Evolutionary conservation across 2,329 filamentous ascomycete species (phyloP).

Genomic region (Xylariomycetidae sp.): DNA sequence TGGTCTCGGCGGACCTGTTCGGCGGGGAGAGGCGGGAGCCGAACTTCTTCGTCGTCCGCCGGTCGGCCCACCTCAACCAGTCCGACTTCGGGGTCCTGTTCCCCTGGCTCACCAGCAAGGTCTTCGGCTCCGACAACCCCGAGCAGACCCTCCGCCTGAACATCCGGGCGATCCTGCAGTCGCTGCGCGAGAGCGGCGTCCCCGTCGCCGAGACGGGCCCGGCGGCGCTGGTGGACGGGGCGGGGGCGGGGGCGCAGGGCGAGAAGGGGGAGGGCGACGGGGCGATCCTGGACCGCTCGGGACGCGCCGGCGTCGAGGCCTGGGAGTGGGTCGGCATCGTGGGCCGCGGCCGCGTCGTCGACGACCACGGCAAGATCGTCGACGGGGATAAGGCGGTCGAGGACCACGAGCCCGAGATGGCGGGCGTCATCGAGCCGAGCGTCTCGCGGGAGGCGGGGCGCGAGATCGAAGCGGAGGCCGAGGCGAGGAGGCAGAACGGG

Average conservation of each 20-base stretch:
- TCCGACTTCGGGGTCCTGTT: constrained; percentile 81
- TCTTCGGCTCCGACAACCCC: constrained; percentile 52
- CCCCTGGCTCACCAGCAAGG: constrained; percentile 58
- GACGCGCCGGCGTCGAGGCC: constrained; percentile 32
- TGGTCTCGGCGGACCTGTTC: constrained; percentile 36
- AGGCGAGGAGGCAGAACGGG: constrained; percentile 3
- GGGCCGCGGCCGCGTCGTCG: constrained; percentile 35
- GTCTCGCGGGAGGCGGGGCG: too few species aligned
- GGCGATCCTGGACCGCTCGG: constrained; percentile 43
- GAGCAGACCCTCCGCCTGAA: constrained; percentile 55
- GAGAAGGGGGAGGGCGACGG: constrained; percentile 37
- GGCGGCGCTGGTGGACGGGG: constrained; percentile 39
- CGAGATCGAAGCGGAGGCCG: neutral
- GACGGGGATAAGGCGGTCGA: constrained; percentile 14
- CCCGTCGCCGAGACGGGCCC: constrained; percentile 37
- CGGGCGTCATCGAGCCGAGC: constrained; percentile 29
- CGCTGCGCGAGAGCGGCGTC: constrained; percentile 45
- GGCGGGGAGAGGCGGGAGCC: constrained; percentile 45
- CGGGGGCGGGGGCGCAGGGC: constrained; percentile 11
- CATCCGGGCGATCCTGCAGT: constrained; percentile 50
- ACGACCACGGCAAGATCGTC: constrained; percentile 12
- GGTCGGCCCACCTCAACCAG: constrained; percentile 75
- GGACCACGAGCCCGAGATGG: constrained; percentile 28
- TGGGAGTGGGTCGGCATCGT: constrained; percentile 51
- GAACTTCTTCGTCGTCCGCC: constrained; percentile 66